Evolutionary conservation across 257 asterid genomes (phyloP).

Genomic region (Lithospermum erythrorhizon): DNA sequence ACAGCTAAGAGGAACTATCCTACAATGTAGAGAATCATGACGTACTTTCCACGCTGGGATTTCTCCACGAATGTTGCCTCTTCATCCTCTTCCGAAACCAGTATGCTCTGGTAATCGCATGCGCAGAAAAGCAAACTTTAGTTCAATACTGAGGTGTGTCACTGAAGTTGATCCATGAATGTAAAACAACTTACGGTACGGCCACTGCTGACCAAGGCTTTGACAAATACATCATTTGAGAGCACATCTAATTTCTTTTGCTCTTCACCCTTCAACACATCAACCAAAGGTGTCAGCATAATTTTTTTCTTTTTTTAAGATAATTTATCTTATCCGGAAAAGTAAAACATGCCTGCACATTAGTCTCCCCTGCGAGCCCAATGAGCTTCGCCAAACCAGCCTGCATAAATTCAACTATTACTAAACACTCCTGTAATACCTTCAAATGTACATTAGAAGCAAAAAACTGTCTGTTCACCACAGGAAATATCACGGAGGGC

Average conservation of each 20-base stretch:
- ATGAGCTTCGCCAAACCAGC: conserved; percentile 94
- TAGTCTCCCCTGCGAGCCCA: conserved; percentile 97
- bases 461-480: not conserved
- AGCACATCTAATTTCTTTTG: conserved; percentile 95
- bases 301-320: not conserved
- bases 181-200: conserved; percentile 51
- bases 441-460: not conserved
- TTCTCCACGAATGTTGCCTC: conserved; percentile 79
- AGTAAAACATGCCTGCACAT: conserved; percentile 65
- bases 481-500: no score
- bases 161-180: not conserved
- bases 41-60: conserved; percentile 72
- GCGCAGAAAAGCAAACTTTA: not conserved
- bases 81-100: conserved; percentile 95
- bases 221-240: conserved; percentile 84
- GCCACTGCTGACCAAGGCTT: conserved; percentile 92
- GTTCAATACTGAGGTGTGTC: not conserved
- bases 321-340: not conserved
- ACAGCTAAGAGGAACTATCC: not conserved
- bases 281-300: not conserved
- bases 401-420: conserved; percentile 29
- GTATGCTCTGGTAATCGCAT: conserved; percentile 56
- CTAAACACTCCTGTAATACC: not conserved
- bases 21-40: conserved; percentile 9
- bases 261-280: conserved; percentile 60